These are phyloP conservation scores for Cyclotella distinguenda DNA, from an alignment of 108 stramenopile genomes.

Conservation along the genomic window DNA sequence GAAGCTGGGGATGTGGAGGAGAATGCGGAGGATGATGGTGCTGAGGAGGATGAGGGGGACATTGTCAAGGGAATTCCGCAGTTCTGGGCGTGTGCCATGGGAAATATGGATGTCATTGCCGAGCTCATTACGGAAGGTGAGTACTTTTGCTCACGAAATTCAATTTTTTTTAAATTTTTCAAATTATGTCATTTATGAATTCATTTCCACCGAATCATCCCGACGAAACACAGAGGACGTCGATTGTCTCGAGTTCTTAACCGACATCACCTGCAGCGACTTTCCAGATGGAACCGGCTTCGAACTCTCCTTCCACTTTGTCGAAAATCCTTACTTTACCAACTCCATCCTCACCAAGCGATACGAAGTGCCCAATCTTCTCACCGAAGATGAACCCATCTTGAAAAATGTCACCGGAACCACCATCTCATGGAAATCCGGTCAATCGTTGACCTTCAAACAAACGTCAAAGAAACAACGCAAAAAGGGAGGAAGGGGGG, in stretches of 20 bases:
- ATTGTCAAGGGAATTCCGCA: constrained; percentile 74
- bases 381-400: constrained; percentile 90
- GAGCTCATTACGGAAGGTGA: constrained; percentile 74
- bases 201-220: background rate
- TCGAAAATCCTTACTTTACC: constrained; percentile 84
- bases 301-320: constrained; percentile 84
- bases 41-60: constrained; percentile 26
- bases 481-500: constrained; percentile 73
- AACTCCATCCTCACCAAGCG: constrained; percentile 83
- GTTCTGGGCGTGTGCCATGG: constrained; percentile 86
- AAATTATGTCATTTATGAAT: background rate
- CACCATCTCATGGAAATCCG: constrained; percentile 82
- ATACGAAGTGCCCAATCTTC: constrained; percentile 90
- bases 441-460: constrained; percentile 59
- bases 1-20: constrained; percentile 31
- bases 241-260: constrained; percentile 72
- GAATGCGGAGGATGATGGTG: constrained; percentile 7
- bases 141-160: background rate
- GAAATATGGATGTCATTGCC: constrained; percentile 66
- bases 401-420: constrained; percentile 83
- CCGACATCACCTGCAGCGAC: constrained; percentile 74
- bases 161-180: too few species aligned
- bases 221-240: constrained; percentile 50
- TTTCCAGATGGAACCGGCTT: constrained; percentile 85
- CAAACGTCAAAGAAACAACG: constrained; percentile 81